These are phyloP conservation scores for Cladochytrium replicatum DNA, from an alignment of 192 early-diverging fungal genomes.

Conservation along the genomic window DNA sequence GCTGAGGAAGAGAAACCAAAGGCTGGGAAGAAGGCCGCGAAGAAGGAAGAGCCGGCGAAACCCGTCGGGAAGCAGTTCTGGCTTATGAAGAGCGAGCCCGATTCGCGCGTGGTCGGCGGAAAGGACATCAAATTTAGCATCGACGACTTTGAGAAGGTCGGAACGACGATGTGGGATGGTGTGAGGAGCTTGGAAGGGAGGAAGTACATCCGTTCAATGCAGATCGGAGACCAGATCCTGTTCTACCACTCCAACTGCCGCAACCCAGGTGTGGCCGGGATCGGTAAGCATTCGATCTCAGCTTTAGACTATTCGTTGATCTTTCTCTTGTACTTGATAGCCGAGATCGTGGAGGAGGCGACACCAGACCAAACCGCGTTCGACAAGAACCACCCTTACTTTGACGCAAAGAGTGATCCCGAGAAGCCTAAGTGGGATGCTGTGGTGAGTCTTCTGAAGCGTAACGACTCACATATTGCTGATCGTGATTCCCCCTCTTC, in stretches of 20 bases:
- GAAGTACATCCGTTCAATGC: conserved; percentile 75
- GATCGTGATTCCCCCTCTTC: background rate
- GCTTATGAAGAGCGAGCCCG: conserved; percentile 80
- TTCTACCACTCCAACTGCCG: conserved; percentile 89
- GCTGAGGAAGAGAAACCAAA: no score
- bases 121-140: conserved; percentile 63
- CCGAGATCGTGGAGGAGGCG: conserved; percentile 46
- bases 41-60: no score
- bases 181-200: conserved; percentile 75
- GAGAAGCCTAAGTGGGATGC: conserved; percentile 73
- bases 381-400: conserved; percentile 65
- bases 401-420: conserved; percentile 57
- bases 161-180: conserved; percentile 66
- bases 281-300: conserved; percentile 49
- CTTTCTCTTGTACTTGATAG: no score
- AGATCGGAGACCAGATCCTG: conserved; percentile 40
- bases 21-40: no score
- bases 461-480: background rate
- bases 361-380: conserved; percentile 70
- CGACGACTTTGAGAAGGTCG: conserved; percentile 44
- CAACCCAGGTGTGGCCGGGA: conserved; percentile 69
- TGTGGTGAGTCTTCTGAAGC: conserved; percentile 10
- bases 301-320: no score
- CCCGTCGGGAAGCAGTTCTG: conserved; percentile 48
- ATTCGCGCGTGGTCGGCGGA: conserved; percentile 54